Conservation (phyloP, 1,284 basidiomycete genomes). For the Wolfiporia cocos region DNA sequence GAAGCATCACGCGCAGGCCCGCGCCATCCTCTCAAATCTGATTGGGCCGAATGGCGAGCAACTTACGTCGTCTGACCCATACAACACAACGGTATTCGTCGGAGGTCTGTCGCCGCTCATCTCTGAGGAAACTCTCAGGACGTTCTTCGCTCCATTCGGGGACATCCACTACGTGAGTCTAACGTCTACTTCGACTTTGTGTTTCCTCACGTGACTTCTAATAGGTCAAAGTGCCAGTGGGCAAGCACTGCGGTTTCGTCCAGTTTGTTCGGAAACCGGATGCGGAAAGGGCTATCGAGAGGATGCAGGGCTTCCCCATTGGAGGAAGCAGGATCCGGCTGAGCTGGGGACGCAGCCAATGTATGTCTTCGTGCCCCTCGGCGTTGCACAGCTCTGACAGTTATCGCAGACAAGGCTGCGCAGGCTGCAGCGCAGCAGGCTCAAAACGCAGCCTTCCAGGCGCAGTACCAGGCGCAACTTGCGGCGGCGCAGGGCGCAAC, state of each 20-base stretch:
- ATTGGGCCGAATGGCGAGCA: conserved; percentile 83
- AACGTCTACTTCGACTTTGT: conserved; percentile 2
- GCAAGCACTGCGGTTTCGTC: conserved; percentile 94
- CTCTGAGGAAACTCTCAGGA: conserved; percentile 81
- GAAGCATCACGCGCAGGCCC: conserved; percentile 77
- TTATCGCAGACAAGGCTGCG: conserved; percentile 68
- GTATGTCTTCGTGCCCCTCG: conserved; percentile 36
- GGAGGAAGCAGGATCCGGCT: conserved; percentile 86
- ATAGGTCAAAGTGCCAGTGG: conserved; percentile 91
- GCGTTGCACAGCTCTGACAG: conserved; percentile 1
- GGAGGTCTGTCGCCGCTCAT: conserved; percentile 84
- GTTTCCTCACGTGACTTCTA: conserved; percentile 6
- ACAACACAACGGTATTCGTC: conserved; percentile 91
- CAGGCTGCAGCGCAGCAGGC: conserved; percentile 82
- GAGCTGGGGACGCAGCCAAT: conserved; percentile 91
- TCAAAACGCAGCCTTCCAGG: conserved; percentile 61
- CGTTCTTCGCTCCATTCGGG: conserved; percentile 86
- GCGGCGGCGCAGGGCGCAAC: conserved; percentile 15
- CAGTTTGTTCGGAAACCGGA: conserved; percentile 91
- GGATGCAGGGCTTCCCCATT: conserved; percentile 94
- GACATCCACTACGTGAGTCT: conserved; percentile 79
- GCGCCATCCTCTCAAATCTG: conserved; percentile 71
- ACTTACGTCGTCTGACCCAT: conserved; percentile 79
- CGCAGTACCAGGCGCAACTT: conserved; percentile 37
- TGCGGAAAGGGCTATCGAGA: conserved; percentile 88